These are phyloP conservation scores for Ustilago nuda DNA, from an alignment of 1,284 basidiomycete species.

Conservation along the genomic window DNA sequence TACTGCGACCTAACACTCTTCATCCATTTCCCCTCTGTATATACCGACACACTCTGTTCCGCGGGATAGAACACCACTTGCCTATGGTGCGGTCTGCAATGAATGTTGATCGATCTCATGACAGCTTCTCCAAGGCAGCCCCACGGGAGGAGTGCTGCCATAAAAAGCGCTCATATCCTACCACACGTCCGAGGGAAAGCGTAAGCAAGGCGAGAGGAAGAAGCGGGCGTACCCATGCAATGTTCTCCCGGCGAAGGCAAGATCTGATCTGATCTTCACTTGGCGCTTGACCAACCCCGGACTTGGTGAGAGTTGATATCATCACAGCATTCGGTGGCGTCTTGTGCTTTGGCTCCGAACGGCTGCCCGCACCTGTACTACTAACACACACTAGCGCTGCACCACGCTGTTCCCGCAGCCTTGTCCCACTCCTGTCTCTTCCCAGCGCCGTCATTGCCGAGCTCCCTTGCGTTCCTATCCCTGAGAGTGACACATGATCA, in stretches of 20 bases:
- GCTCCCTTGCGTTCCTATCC: neutral
- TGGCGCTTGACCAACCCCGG: neutral
- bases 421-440: neutral
- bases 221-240: constrained; percentile 8
- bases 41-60: too few species aligned
- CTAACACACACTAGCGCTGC: neutral
- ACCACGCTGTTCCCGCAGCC: neutral
- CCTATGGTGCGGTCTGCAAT: too few species aligned
- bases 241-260: neutral
- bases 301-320: neutral
- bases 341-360: neutral
- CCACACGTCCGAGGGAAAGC: neutral
- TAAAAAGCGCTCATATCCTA: neutral
- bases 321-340: neutral
- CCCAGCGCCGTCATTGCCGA: constrained; percentile 9
- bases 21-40: too few species aligned
- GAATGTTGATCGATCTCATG: neutral
- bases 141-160: neutral
- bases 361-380: neutral
- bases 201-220: neutral
- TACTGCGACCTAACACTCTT: too few species aligned
- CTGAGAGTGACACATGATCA: neutral
- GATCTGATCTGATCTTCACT: too few species aligned
- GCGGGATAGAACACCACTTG: too few species aligned
- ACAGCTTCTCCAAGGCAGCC: neutral